A percentile compares a stretch with the other conserved stretches of the same genome.
Evolutionary conservation across 768 basidiomycete genomes (phyloP).

Genomic region (Fomitopsis serialis): DNA sequence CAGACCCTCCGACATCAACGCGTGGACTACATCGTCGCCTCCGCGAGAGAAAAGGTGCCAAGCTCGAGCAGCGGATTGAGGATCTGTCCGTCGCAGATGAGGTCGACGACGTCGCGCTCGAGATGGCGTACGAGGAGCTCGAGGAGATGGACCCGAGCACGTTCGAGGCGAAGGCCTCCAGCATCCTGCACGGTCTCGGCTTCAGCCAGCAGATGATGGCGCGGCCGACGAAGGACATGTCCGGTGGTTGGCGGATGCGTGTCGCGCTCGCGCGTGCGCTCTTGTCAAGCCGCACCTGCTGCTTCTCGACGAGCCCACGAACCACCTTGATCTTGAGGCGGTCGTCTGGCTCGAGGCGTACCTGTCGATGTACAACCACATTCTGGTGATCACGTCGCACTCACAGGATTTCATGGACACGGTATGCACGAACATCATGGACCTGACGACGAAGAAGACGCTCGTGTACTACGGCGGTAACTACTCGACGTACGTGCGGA

Average conservation of each 20-base stretch:
- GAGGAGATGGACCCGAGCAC: slow-evolving; percentile 95
- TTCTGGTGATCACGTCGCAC: slow-evolving; percentile 94
- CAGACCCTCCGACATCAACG: slow-evolving; percentile 94
- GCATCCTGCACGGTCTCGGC: slow-evolving; percentile 96
- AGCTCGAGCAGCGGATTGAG: slow-evolving; percentile 90
- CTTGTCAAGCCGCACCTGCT: slow-evolving; percentile 96
- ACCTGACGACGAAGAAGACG: slow-evolving; percentile 88
- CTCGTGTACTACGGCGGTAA: slow-evolving; percentile 94
- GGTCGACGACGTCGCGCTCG: slow-evolving; percentile 84
- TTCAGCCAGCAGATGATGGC: slow-evolving; percentile 91
- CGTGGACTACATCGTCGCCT: slow-evolving; percentile 94
- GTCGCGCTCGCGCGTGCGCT: slow-evolving; percentile 94
- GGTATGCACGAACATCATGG: slow-evolving; percentile 98
- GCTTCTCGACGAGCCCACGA: slow-evolving; percentile 89
- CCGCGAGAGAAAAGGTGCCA: slow-evolving; percentile 91
- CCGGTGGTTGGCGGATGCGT: slow-evolving; percentile 99
- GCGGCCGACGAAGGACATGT: slow-evolving; percentile 97
- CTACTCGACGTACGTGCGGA: slow-evolving; percentile 95
- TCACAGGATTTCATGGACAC: slow-evolving; percentile 99
- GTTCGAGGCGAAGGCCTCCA: slow-evolving; percentile 93
- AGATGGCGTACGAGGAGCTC: slow-evolving; percentile 88
- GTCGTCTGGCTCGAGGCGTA: slow-evolving; percentile 99
- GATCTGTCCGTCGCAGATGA: slow-evolving; percentile 86
- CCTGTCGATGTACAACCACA: slow-evolving; percentile 96
- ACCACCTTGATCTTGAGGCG: slow-evolving; percentile 93